Percentiles rank a stretch among this genome's conserved stretches.
Conservation (phyloP, 768 basidiomycete genomes). For the Lactarius trivialis region DNA sequence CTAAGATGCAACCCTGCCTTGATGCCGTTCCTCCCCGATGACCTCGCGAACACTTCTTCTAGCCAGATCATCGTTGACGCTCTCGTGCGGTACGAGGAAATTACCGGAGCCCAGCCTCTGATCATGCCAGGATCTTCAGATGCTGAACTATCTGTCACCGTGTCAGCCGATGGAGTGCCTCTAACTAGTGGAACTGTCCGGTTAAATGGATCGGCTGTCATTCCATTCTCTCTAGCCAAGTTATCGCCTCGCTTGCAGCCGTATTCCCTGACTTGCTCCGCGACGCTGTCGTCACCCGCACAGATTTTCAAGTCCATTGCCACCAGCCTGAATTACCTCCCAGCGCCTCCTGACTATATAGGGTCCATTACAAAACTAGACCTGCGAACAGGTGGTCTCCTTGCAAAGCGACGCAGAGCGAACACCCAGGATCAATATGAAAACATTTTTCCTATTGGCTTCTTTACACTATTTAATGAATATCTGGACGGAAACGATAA, state of each 20-base stretch:
- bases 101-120: slow-evolving; percentile 33
- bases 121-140: slow-evolving; percentile 10
- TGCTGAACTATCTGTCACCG: slow-evolving; percentile 27
- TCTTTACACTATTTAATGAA: slow-evolving; percentile 56
- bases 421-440: slow-evolving; percentile 27
- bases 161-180: slow-evolving; percentile 28
- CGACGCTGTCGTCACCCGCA: slow-evolving; percentile 20
- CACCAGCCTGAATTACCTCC: slow-evolving; percentile 37
- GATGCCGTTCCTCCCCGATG: slow-evolving; percentile 42
- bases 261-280: slow-evolving; percentile 34
- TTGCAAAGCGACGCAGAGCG: too few species aligned
- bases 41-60: slow-evolving; percentile 23
- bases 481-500: slow-evolving; percentile 49
- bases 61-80: slow-evolving; percentile 36
- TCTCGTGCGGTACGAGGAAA: slow-evolving; percentile 31
- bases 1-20: slow-evolving; percentile 43
- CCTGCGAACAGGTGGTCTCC: slow-evolving; percentile 38
- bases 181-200: slow-evolving; percentile 30
- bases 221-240: slow-evolving; percentile 31
- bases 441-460: slow-evolving; percentile 61
- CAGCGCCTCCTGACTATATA: slow-evolving; percentile 29
- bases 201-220: slow-evolving; percentile 35
- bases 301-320: slow-evolving; percentile 32
- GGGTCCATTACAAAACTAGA: slow-evolving; percentile 45
- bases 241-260: slow-evolving; percentile 29